Evolutionary conservation across 2,329 filamentous ascomycete genomes (phyloP), one percentile per base, ranked within the genome.

Genomic region (Aspergillus japonicus): DNA sequence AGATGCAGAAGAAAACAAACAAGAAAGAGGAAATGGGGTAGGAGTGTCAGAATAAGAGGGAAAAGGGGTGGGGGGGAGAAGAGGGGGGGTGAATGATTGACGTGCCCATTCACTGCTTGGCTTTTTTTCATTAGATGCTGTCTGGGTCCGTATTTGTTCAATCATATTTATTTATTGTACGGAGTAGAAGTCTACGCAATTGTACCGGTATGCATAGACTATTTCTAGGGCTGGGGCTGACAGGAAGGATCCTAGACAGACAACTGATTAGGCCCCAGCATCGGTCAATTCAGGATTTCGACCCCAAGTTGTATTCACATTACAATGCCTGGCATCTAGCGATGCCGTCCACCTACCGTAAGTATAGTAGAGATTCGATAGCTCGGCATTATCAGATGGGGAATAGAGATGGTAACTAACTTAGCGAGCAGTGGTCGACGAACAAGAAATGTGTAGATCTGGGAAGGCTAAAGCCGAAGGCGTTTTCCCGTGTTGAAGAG

Each of bases 1-100:
- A 51, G 33, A 19, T 42, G 31, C 31, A n/a, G 49, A 59, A 56
- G 54, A 58, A 16, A 50, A 60, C 54, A 49, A 35, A 51, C 49
- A 55, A 54, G 33, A 47, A 54, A 48, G 39, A 51, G 31, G 35
- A 56, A 39, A 44, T 4, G 35, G 48, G 35, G 29, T 52, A 47
- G 54, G 33, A 44, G 31, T 42, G 39, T 49, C 31, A 50, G 56
- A 49, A 52, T n/a, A 44, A 47, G 42, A 24, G 19, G 14, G 23
- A 29, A 39, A n/a, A 10, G 35, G 29, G 42, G 55, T 6, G 29
- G 24, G 6, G 16, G 11, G 26, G 7, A 7, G 26, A 7, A 26
- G 29, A 49, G 1, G 29, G 12, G 12, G 7, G 10, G 12, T 10
- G 35, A n/a, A 33, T 23, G 26, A 19, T 47, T 39, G 24, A 33